phyloP scores from a whole-genome alignment of 768 basidiomycete species.

The Mycena maculata region DNA sequence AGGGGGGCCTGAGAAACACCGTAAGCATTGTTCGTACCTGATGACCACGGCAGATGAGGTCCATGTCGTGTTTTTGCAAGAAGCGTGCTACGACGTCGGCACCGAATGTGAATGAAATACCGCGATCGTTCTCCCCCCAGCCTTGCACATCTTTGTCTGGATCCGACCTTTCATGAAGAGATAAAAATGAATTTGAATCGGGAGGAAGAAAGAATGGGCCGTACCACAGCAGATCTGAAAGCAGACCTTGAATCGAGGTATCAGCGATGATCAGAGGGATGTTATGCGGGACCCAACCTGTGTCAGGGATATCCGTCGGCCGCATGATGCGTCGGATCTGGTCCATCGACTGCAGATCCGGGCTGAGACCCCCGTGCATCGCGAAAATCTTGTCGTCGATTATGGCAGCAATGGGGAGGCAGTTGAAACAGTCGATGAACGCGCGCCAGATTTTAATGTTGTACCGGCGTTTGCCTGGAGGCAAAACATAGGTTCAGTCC shows the following conservation, averaged over 20 bases:
- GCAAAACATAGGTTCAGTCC: conserved; percentile 56
- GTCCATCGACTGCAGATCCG: conserved; percentile 98
- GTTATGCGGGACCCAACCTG: conserved; percentile 66
- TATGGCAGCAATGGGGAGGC: conserved; percentile 97
- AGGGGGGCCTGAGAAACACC: conserved; percentile 49
- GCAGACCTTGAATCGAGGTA: conserved; percentile 66
- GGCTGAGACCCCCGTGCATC: conserved; percentile 98
- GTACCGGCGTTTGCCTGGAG: conserved; percentile 98
- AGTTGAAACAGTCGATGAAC: conserved; percentile 99
- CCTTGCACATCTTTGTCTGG: conserved; percentile 99
- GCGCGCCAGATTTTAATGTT: conserved; percentile 99
- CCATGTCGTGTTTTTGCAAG: conserved; percentile 99
- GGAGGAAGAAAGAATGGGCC: conserved; percentile 39
- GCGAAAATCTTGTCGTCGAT: conserved; percentile 99
- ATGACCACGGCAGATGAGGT: conserved; percentile 97
- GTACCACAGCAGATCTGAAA: conserved; percentile 97
- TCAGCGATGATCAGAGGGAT: neutral
- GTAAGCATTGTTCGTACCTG: conserved; percentile 84
- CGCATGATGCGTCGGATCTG: conserved; percentile 99
- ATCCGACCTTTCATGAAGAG: conserved; percentile 48
- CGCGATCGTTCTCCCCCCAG: conserved; percentile 99
- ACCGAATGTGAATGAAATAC: conserved; percentile 98
- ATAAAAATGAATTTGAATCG: neutral
- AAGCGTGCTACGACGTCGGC: conserved; percentile 98
- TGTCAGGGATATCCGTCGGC: conserved; percentile 98